A percentile compares a stretch with the other conserved stretches of the same genome.
Conservation (phyloP, 352 stramenopile species). For the Globisporangium emineosum region DNA sequence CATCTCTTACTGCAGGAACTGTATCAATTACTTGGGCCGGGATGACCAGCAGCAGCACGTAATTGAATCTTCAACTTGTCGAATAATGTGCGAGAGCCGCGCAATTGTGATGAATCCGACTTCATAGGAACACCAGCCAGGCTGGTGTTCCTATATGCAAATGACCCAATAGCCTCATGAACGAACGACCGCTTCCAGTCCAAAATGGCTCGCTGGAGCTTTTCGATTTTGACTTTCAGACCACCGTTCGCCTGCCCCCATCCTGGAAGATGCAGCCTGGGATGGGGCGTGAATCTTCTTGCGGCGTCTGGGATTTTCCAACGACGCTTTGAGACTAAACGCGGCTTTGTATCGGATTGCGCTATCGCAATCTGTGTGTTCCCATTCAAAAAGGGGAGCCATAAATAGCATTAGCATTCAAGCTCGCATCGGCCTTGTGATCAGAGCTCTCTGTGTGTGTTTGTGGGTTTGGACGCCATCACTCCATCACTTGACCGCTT, state of each 20-base stretch:
- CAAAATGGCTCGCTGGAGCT: too few species aligned
- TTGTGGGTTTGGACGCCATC: background rate
- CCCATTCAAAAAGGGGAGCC: background rate
- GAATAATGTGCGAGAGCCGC: too few species aligned
- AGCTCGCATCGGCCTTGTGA: background rate
- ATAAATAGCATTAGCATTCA: conserved; percentile 3
- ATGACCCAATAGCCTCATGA: background rate
- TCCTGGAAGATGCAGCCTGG: background rate
- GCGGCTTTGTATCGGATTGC: conserved; percentile 8
- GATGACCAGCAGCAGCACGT: background rate
- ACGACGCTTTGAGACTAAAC: conserved; percentile 8
- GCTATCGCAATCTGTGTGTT: background rate
- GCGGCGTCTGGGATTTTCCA: background rate
- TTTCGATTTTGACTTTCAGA: background rate
- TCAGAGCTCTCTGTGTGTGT: background rate
- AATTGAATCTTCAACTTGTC: background rate
- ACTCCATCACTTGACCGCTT: background rate
- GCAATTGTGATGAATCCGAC: too few species aligned
- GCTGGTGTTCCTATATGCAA: too few species aligned
- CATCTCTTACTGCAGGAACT: background rate
- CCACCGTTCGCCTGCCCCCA: background rate
- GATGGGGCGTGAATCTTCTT: conserved; percentile 10
- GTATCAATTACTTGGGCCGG: background rate
- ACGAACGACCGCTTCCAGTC: background rate
- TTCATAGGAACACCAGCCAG: too few species aligned